Conservation (phyloP, 495 filamentous ascomycete species). For the Tuber umbilicatum region DNA sequence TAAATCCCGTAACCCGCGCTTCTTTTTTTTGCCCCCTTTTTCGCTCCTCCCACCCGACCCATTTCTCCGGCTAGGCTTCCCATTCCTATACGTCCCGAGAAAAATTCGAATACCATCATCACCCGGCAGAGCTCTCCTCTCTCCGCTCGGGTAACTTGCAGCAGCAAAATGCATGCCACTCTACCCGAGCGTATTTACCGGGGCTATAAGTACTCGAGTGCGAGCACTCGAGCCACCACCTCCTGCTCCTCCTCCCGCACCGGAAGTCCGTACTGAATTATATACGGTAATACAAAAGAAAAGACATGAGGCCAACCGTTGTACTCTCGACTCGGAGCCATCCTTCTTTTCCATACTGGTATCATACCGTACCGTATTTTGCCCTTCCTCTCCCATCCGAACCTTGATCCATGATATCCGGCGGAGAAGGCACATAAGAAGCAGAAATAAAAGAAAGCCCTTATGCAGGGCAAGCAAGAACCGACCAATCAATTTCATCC, state of each 20-base stretch:
- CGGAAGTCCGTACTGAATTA: not conserved
- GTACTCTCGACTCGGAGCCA: too few species aligned
- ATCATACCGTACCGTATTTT: too few species aligned
- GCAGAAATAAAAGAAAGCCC: conserved; percentile 11
- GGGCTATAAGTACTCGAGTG: not conserved
- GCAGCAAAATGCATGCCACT: conserved; percentile 5
- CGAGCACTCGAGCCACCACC: conserved; percentile 1
- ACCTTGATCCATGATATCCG: conserved; percentile 5
- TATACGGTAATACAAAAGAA: not conserved
- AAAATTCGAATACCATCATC: not conserved
- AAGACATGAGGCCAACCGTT: not conserved
- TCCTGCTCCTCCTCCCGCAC: conserved; percentile 4
- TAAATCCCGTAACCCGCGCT: not conserved
- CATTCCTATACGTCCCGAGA: conserved; percentile 7
- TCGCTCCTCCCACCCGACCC: not conserved
- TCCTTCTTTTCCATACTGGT: too few species aligned
- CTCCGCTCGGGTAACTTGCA: too few species aligned
- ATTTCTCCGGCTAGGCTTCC: conserved; percentile 7
- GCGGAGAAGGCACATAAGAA: conserved; percentile 1
- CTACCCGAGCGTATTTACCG: not conserved
- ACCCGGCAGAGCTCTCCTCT: not conserved
- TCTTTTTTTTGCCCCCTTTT: not conserved
- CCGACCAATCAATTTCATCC: conserved; percentile 1
- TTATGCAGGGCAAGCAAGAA: conserved; percentile 18
- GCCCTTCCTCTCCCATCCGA: conserved; percentile 3